Evolutionary conservation across 2,329 filamentous ascomycete species (phyloP), one percentile per base, ranked within the genome.

Genomic region (Zymoseptoria tritici): DNA sequence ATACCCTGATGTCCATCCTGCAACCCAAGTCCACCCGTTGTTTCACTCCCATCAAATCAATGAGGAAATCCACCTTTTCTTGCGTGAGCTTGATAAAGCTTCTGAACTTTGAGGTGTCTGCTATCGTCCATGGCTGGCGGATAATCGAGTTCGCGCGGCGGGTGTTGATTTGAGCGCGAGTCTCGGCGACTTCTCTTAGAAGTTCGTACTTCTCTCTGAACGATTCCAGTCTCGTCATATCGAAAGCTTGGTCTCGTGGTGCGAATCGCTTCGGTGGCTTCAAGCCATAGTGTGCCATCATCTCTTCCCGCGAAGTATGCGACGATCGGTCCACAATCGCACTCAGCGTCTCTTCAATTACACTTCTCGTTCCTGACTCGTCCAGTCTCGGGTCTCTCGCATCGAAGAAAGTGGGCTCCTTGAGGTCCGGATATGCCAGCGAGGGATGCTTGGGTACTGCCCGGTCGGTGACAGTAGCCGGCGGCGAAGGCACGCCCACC

Each of bases 241-340:
- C 78, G 22, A 79, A 68, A 2, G 77, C 72, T 0, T 75, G 75
- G 58, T 79, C 73, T 1, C 72, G 61, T 26, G 64, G 62, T 8
- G 67, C 66, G 62, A 75, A 73, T n/a, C 70, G 70, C 63, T 76
- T 78, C 1, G 78, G 76, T 49, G 72, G 72, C 64, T 76, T 78
- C 61, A 80, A 58, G 5, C 78, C 78, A 64, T 76, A 79, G 26
- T 71, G 71, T n/a, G 73, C 73, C 75, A 79, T 78, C 67, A 78
- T 70, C 56, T 78, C 73, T 54, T 76, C 76, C 57, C 77, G 69
- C 13, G 72, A 71, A 24, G 72, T 60, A 53, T 73, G 68, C 3
- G 70, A 65, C 1, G 75, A 74, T n/a, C 77, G 73, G 54, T 78
- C 76, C 1, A 76, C 74, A n/a, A 80, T 78, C n/a, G 74, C 73